Evolutionary conservation across 148 eudicot genomes (phyloP).

Genomic region (Cornus florida): DNA sequence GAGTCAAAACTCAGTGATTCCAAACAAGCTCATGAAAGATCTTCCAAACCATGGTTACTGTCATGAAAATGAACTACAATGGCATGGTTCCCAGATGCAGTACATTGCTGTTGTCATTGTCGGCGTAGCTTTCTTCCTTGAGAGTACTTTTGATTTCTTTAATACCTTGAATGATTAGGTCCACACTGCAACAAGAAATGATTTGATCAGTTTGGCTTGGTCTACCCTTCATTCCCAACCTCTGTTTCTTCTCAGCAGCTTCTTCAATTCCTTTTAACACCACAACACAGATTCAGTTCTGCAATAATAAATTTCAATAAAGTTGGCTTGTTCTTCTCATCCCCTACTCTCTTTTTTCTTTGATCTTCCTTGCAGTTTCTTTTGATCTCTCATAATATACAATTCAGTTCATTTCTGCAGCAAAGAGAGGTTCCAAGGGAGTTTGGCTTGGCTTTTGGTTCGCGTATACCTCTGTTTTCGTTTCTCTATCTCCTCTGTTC

Average conservation of each 20-base stretch:
- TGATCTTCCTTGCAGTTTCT: not conserved
- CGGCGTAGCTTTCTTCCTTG: constrained; percentile 8
- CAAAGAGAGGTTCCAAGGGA: not conserved
- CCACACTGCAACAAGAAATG: constrained; percentile 9
- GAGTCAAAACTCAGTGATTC: constrained; percentile 7
- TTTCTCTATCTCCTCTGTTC: not conserved
- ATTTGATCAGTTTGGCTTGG: constrained; percentile 20
- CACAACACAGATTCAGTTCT: not conserved
- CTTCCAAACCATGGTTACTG: constrained; percentile 14
- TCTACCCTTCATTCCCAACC: constrained; percentile 4
- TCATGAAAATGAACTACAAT: constrained; percentile 5
- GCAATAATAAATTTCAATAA: not conserved
- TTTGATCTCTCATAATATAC: not conserved
- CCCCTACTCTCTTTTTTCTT: not conserved
- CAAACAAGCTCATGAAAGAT: not conserved
- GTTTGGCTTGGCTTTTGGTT: not conserved
- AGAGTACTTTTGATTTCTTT: constrained; percentile 10
- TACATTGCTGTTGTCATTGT: constrained; percentile 9
- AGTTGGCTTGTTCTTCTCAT: not conserved
- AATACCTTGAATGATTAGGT: constrained; percentile 14
- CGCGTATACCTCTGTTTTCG: not conserved
- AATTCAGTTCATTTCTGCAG: not conserved
- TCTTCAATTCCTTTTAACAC: constrained; percentile 1
- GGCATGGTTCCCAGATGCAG: not conserved
- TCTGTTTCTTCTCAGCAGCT: constrained; percentile 14